Evolutionary conservation across 2,329 filamentous ascomycete genomes (phyloP).

Genomic region (Cordyceps pruinosa): DNA sequence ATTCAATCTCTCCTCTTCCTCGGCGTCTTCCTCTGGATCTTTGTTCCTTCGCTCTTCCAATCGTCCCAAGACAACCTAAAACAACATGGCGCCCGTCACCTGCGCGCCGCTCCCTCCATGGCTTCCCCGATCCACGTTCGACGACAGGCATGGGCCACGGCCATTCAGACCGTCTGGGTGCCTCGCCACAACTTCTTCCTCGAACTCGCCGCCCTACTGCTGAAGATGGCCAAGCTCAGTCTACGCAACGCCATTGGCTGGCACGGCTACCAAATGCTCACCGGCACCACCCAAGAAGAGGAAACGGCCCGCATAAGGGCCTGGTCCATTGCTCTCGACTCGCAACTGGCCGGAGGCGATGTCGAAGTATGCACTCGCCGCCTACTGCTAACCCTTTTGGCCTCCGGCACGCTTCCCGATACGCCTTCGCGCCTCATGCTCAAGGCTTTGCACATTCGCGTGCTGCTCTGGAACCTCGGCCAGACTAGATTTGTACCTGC

Average conservation of each 20-base stretch:
- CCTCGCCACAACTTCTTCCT: constrained; percentile 80
- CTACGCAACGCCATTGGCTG: constrained; percentile 70
- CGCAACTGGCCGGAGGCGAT: constrained; percentile 86
- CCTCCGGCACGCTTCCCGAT: constrained; percentile 77
- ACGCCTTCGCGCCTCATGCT: constrained; percentile 82
- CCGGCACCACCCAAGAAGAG: constrained; percentile 74
- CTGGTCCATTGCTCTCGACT: constrained; percentile 89
- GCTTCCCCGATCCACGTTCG: constrained; percentile 80
- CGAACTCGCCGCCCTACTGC: constrained; percentile 70
- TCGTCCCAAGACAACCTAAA: constrained; percentile 42
- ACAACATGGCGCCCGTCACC: constrained; percentile 36
- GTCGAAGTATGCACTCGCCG: constrained; percentile 83
- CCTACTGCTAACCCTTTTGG: constrained; percentile 76
- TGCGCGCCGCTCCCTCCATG: constrained; percentile 58
- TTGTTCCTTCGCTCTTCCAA: constrained; percentile 47
- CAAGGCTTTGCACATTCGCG: constrained; percentile 84
- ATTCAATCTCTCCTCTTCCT: constrained; percentile 47
- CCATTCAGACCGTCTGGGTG: constrained; percentile 87
- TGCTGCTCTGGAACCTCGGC: constrained; percentile 74
- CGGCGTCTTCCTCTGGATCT: constrained; percentile 47
- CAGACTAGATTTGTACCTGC: constrained; percentile 58
- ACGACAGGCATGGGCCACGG: constrained; percentile 85
- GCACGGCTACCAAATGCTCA: constrained; percentile 69
- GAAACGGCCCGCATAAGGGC: constrained; percentile 82
- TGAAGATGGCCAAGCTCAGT: constrained; percentile 78